Base-by-base conservation (phyloP, 257 asterid species). In the Jasminum sambac region DNA sequence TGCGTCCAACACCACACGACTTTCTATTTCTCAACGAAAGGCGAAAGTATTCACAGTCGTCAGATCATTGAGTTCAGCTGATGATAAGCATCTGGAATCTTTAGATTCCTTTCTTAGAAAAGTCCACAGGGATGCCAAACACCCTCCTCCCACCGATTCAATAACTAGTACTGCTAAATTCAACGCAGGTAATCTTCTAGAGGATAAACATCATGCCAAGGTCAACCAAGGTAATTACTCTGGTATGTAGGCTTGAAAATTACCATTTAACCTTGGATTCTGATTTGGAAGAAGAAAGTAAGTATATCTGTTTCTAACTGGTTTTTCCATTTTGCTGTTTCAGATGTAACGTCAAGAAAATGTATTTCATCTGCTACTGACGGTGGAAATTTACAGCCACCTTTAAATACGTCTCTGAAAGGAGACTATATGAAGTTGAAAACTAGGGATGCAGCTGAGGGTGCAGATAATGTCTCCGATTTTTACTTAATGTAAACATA, bases 81-180 rank as follows among this genome's bases (percentile, higher is more conserved):
- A 80, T 13, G 88, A 80, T 83, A 79, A 84, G 67, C 97, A 91
- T 68, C 81, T 85, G 78, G 78, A 84, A 64, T 82, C 87, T 39
- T 80, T 91, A 34, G 87, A 83, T 79, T 79, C 89, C 64, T 91
- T 82, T 77, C 88, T 91, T 66, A 78, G 72, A 50, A 89, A 89
- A 73, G 82, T 87, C 41, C 83, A 73, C 8, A 62, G 72, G 24
- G 81, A 71, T 57, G 67, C 73, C 62, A 78, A 58, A 67, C 76
- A 71, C 71, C 72, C 73, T 75, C 74, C 63, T 52, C 72, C 26
- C 11, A 48, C 40, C 39, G 76, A 74, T 42, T 16, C 82, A 24
- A 4, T 64, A 43, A 75, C 46, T 8, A 46, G 68, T 71, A 39
- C 25, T 67, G 76, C 68, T 69, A 75, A 37, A 70, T 72, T 63